phyloP scores from a whole-genome alignment of 345 rosid species.

The Populus ilicifolia region DNA sequence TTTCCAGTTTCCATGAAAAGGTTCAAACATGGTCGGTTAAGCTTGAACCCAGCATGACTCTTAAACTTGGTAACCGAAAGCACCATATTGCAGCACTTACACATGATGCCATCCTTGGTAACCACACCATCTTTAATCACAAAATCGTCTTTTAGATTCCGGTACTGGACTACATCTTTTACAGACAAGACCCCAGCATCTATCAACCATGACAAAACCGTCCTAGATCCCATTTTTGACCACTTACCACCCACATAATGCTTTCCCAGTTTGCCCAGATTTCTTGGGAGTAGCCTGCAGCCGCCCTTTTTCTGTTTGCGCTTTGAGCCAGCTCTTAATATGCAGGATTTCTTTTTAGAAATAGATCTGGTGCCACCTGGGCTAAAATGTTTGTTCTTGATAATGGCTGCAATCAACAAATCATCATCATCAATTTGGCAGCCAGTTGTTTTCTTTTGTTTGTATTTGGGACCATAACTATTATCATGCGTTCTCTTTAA shows the following conservation, averaged over 20 bases:
- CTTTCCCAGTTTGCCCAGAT: slow-evolving; percentile 44
- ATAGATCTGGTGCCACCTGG: slow-evolving; percentile 33
- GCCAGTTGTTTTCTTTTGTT: slow-evolving; percentile 40
- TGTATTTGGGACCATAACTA: slow-evolving; percentile 30
- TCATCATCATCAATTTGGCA: slow-evolving; percentile 62
- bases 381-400: slow-evolving; percentile 46
- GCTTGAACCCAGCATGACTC: slow-evolving; percentile 72
- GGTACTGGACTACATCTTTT: slow-evolving; percentile 73
- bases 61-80: slow-evolving; percentile 71
- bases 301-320: slow-evolving; percentile 48
- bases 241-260: slow-evolving; percentile 38
- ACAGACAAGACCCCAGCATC: slow-evolving; percentile 47
- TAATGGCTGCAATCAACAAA: slow-evolving; percentile 51
- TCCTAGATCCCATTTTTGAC: slow-evolving; percentile 50
- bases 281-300: slow-evolving; percentile 65
- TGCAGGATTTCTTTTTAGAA: slow-evolving; percentile 43
- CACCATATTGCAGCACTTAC: slow-evolving; percentile 66
- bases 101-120: slow-evolving; percentile 64
- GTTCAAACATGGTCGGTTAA: slow-evolving; percentile 67
- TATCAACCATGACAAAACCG: slow-evolving; percentile 79
- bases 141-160: slow-evolving; percentile 54
- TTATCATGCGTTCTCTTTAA: slow-evolving; percentile 30
- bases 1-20: slow-evolving; percentile 82
- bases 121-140: slow-evolving; percentile 72
- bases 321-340: slow-evolving; percentile 42